These are phyloP conservation scores for Aspergillus nomiae DNA, from an alignment of 2,329 filamentous ascomycete species.

Conservation along the genomic window DNA sequence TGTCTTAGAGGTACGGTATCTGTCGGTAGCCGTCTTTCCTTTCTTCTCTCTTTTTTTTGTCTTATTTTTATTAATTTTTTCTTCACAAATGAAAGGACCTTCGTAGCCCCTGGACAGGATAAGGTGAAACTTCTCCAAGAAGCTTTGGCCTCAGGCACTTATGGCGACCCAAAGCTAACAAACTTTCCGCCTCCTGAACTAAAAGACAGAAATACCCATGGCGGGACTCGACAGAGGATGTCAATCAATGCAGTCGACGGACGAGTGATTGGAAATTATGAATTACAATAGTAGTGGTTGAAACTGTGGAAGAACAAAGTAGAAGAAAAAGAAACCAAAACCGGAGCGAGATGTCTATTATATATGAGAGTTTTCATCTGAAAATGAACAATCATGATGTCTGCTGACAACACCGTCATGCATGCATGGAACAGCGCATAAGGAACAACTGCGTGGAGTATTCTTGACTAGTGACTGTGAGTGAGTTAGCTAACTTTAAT, in stretches of 20 bases:
- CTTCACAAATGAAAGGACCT: slow-evolving; percentile 5
- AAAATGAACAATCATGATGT: slow-evolving; percentile 3
- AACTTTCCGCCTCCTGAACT: slow-evolving; percentile 18
- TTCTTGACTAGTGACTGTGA: slow-evolving; percentile 5
- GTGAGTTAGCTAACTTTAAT: slow-evolving; percentile 22
- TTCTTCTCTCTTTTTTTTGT: neutral
- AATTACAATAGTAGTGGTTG: neutral
- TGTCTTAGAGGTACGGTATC: neutral
- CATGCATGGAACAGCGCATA: slow-evolving; percentile 27
- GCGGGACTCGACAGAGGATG: neutral
- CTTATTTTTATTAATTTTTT: neutral
- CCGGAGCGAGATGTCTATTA: neutral
- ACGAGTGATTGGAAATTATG: neutral
- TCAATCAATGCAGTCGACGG: neutral
- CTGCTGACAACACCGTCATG: slow-evolving; percentile 19
- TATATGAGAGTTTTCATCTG: slow-evolving; percentile 5
- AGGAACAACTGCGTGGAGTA: slow-evolving; percentile 22
- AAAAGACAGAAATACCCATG: slow-evolving; percentile 13
- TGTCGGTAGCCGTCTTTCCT: neutral
- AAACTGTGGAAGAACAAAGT: neutral
- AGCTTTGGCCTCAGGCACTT: slow-evolving; percentile 2
- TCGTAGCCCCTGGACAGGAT: slow-evolving; percentile 1
- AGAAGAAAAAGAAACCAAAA: neutral
- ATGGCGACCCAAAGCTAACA: slow-evolving; percentile 15
- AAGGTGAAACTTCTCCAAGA: neutral